Evolutionary conservation across 2,329 filamentous ascomycete species (phyloP).

Genomic region (Aureobasidium sp.): DNA sequence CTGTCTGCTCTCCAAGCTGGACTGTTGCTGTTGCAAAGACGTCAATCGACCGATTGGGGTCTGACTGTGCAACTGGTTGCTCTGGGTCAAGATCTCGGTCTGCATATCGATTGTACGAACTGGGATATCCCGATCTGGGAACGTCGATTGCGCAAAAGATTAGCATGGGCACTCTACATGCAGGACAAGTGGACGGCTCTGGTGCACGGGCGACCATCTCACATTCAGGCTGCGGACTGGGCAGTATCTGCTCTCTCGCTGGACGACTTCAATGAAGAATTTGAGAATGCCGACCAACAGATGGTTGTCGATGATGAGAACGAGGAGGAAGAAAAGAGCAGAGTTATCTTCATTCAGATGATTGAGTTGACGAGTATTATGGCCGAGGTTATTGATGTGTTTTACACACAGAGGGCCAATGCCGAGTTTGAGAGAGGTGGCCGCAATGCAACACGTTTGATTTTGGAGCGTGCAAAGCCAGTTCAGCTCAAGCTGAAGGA

Average conservation of each 20-base stretch:
- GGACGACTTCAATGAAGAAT: constrained; percentile 66
- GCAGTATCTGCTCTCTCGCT: constrained; percentile 58
- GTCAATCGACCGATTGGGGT: constrained; percentile 72
- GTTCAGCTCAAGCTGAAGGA: constrained; percentile 76
- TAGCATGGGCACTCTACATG: constrained; percentile 89
- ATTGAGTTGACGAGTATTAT: constrained; percentile 67
- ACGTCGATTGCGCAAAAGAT: constrained; percentile 70
- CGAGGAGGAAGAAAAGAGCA: constrained; percentile 51
- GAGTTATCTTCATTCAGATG: constrained; percentile 66
- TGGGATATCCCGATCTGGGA: constrained; percentile 91
- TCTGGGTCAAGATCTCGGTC: constrained; percentile 74
- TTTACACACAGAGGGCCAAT: constrained; percentile 73
- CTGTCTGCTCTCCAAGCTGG: constrained; percentile 73
- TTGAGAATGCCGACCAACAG: constrained; percentile 39
- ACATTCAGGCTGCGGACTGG: constrained; percentile 65
- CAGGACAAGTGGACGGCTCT: constrained; percentile 89
- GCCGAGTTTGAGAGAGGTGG: constrained; percentile 59
- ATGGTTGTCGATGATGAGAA: constrained; percentile 33
- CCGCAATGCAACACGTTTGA: constrained; percentile 60
- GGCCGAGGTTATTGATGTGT: constrained; percentile 72
- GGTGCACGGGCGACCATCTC: constrained; percentile 76
- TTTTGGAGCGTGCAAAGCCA: constrained; percentile 68
- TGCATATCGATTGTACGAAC: constrained; percentile 76
- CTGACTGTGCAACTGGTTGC: constrained; percentile 82
- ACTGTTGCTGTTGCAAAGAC: constrained; percentile 63